Percentiles rank a stretch among this genome's conserved stretches.
Conservation (phyloP, 306 rosid species). For the Betula pendula region DNA sequence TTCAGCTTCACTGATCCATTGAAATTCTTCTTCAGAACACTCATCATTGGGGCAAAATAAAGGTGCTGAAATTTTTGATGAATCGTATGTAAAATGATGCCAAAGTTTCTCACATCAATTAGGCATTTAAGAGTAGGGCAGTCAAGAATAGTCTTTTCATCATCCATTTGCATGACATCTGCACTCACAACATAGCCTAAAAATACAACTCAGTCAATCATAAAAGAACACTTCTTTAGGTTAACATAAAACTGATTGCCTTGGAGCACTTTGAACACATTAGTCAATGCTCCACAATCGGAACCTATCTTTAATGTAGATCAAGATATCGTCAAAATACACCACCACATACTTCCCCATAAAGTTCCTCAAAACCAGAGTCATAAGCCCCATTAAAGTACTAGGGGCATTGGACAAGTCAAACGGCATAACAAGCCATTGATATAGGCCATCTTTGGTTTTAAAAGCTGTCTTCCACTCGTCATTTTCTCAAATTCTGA, state of each 20-base stretch:
- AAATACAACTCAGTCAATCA: background rate
- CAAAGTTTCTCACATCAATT: slow-evolving; percentile 4
- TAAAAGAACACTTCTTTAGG: background rate
- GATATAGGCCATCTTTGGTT: slow-evolving; percentile 3
- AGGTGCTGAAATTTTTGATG: background rate
- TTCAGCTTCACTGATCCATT: background rate
- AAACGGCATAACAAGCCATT: slow-evolving; percentile 15
- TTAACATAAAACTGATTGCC: background rate
- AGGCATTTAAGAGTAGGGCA: background rate
- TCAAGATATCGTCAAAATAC: slow-evolving; percentile 15
- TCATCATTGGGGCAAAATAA: slow-evolving; percentile 1
- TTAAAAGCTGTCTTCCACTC: background rate
- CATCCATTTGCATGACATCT: background rate
- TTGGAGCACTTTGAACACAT: background rate
- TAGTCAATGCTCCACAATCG: background rate
- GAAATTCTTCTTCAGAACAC: background rate
- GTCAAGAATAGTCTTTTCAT: background rate
- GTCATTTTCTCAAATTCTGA: background rate
- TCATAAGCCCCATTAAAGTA: slow-evolving; percentile 12
- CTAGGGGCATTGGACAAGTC: background rate
- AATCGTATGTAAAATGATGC: slow-evolving; percentile 10
- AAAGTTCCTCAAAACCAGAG: background rate
- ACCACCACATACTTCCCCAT: slow-evolving; percentile 5
- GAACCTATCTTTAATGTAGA: background rate
- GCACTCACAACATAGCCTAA: background rate